A percentile compares a stretch with the other conserved stretches of the same genome.
These are phyloP conservation scores for Ogataea ramenticola DNA, from an alignment of 805 yeast genomes.

Conservation along the genomic window DNA sequence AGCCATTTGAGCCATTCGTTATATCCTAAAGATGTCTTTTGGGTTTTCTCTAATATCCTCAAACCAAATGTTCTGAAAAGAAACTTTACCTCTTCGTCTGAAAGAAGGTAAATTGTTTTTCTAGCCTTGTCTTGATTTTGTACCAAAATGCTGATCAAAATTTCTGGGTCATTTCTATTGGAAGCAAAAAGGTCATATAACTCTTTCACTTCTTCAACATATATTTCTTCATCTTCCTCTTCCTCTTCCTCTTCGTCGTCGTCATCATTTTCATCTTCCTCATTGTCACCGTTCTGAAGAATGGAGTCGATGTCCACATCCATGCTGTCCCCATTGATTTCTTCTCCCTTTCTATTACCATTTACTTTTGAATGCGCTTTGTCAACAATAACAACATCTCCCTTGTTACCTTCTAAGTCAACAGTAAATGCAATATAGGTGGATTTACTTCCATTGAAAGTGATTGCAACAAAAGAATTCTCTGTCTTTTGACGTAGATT, in stretches of 20 bases:
- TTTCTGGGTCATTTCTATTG: constrained; percentile 17
- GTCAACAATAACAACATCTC: too few relatives aligned
- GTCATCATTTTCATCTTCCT: constrained; percentile 10
- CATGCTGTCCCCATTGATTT: constrained; percentile 9
- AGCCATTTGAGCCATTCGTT: constrained; percentile 78
- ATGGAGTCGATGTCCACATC: neutral
- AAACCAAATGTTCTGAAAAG: constrained; percentile 42
- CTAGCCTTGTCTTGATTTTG: constrained; percentile 37
- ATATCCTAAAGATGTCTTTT: constrained; percentile 36
- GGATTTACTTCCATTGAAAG: constrained; percentile 21
- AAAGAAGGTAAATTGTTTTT: constrained; percentile 48
- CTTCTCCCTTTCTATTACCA: constrained; percentile 7
- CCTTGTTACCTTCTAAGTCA: neutral
- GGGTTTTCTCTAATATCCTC: constrained; percentile 44
- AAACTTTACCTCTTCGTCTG: constrained; percentile 32
- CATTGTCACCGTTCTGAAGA: too few relatives aligned
- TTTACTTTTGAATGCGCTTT: constrained; percentile 5
- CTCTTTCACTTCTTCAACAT: constrained; percentile 17
- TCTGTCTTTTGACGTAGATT: constrained; percentile 3
- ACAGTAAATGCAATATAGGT: neutral
- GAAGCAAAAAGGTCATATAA: constrained; percentile 16
- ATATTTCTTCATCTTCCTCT: constrained; percentile 9
- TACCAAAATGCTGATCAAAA: constrained; percentile 25
- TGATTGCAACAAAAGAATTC: constrained; percentile 12
- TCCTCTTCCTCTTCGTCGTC: constrained; percentile 10